Evolutionary conservation across 495 filamentous ascomycete genomes (phyloP).

Genomic region (Aspergillus haitiensis): DNA sequence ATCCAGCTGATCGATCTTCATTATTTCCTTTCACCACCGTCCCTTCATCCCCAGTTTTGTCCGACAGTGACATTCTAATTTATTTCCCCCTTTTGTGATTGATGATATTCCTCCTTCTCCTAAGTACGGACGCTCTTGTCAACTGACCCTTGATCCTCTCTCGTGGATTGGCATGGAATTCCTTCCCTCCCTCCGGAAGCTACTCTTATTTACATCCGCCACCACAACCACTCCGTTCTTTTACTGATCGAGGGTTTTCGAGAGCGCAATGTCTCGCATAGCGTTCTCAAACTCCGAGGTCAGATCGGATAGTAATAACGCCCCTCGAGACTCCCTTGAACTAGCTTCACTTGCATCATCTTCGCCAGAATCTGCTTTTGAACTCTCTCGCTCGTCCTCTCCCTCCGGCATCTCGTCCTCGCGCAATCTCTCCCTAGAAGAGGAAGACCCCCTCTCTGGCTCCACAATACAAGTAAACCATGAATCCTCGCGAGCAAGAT

Average conservation of each 20-base stretch:
- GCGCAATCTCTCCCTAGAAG: slow-evolving; percentile 83
- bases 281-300: slow-evolving; percentile 30
- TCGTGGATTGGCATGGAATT: slow-evolving; percentile 11
- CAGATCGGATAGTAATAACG: slow-evolving; percentile 31
- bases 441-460: slow-evolving; percentile 74
- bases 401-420: slow-evolving; percentile 86
- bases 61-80: neutral
- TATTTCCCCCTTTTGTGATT: slow-evolving; percentile 11
- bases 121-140: slow-evolving; percentile 16
- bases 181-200: neutral
- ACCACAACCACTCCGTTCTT: neutral
- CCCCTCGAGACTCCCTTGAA: slow-evolving; percentile 87
- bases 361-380: slow-evolving; percentile 50
- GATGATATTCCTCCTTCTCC: slow-evolving; percentile 17
- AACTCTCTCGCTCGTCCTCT: slow-evolving; percentile 70
- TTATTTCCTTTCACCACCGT: neutral
- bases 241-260: neutral
- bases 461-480: slow-evolving; percentile 49
- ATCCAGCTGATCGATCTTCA: neutral
- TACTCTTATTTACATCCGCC: slow-evolving; percentile 12
- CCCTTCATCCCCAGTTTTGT: neutral
- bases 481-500: slow-evolving; percentile 47
- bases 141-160: slow-evolving; percentile 10
- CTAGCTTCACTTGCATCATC: slow-evolving; percentile 91
- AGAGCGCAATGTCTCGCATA: slow-evolving; percentile 37